These are phyloP conservation scores for Vanderwaltozyma verrucispora DNA, from an alignment of 805 yeast genomes.

Conservation along the genomic window DNA sequence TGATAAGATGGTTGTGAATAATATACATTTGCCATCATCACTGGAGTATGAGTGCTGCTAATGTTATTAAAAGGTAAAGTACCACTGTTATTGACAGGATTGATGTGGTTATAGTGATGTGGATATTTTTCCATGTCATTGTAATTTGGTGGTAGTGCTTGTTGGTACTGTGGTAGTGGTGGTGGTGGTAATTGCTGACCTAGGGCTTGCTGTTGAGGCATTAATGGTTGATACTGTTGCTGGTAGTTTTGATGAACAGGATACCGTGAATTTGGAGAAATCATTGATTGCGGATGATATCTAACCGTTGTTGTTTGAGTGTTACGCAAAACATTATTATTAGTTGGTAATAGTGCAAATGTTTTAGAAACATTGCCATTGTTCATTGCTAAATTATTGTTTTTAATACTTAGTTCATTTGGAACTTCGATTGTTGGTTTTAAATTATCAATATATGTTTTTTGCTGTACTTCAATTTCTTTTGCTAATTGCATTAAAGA, in stretches of 20 bases:
- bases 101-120: too few species aligned
- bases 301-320: not conserved
- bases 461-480: slow-evolving; percentile 13
- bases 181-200: not conserved
- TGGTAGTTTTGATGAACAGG: not conserved
- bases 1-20: not conserved
- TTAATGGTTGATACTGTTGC: not conserved
- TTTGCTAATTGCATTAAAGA: not conserved
- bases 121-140: too few species aligned
- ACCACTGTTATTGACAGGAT: too few species aligned
- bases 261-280: not conserved
- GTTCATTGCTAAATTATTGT: not conserved
- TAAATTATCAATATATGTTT: slow-evolving; percentile 18
- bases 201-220: not conserved
- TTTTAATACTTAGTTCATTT: too few species aligned
- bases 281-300: not conserved
- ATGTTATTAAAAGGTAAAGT: too few species aligned
- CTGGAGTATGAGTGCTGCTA: not conserved
- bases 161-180: not conserved
- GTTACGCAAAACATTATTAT: too few species aligned
- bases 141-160: too few species aligned
- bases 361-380: too few species aligned
- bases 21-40: not conserved
- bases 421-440: too few species aligned
- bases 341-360: too few species aligned